A percentile compares a stretch with the other conserved stretches of the same genome.
These are phyloP conservation scores for Amanita molliuscula DNA, from an alignment of 768 basidiomycete species.

Conservation along the genomic window DNA sequence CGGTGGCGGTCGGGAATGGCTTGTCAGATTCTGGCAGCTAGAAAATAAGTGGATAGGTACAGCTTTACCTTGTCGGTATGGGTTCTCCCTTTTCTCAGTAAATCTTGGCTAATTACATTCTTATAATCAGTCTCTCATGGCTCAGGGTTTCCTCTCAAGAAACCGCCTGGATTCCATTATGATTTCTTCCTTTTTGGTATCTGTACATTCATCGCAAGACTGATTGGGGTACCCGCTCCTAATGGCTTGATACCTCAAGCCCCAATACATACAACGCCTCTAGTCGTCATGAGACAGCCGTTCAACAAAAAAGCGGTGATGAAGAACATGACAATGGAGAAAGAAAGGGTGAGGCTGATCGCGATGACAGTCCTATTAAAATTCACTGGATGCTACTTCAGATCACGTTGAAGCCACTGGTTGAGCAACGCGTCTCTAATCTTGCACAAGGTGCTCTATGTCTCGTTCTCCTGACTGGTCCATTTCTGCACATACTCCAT, in stretches of 20 bases:
- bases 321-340: conserved; percentile 19
- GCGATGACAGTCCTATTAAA: background rate
- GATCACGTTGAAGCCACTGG: conserved; percentile 47
- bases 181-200: conserved; percentile 90
- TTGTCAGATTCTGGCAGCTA: conserved; percentile 84
- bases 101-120: background rate
- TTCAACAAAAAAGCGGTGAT: conserved; percentile 21
- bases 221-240: conserved; percentile 81
- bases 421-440: conserved; percentile 92
- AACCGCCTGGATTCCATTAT: conserved; percentile 80
- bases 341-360: background rate
- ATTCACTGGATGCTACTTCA: background rate
- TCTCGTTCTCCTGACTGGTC: conserved; percentile 71
- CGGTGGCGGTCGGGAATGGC: conserved; percentile 60
- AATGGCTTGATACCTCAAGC: conserved; percentile 83
- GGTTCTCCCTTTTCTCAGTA: conserved; percentile 4
- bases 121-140: conserved; percentile 66
- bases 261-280: conserved; percentile 83
- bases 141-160: conserved; percentile 90
- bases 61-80: conserved; percentile 79
- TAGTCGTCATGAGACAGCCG: conserved; percentile 54
- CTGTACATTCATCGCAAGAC: conserved; percentile 79
- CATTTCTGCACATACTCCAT: conserved; percentile 70
- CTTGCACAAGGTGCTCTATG: conserved; percentile 74
- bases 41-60: conserved; percentile 85